A percentile compares a stretch with the other conserved stretches of the same genome.
These are phyloP conservation scores for Chloroidium sp. DNA, from an alignment of 163 green algal species.

Conservation along the genomic window DNA sequence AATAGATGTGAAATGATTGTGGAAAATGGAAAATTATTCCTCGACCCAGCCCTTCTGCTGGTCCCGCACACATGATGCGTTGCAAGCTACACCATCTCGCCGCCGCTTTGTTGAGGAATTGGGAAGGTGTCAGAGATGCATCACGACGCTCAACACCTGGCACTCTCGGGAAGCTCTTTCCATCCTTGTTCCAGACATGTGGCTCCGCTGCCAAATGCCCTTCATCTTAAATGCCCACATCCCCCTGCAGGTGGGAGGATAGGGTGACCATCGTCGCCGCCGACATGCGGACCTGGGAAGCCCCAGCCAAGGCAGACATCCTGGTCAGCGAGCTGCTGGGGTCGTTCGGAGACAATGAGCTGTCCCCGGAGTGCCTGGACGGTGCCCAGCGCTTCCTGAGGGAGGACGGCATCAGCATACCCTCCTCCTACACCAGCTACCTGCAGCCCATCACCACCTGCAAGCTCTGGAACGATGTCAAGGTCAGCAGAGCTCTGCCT, in stretches of 20 bases:
- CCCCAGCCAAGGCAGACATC: conserved; percentile 79
- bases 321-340: conserved; percentile 96
- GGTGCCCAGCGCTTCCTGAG: conserved; percentile 89
- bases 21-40: too few relatives aligned
- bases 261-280: conserved; percentile 56
- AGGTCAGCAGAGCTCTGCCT: conserved; percentile 9
- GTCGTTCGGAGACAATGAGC: conserved; percentile 98
- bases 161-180: too few relatives aligned
- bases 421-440: conserved; percentile 66
- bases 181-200: not conserved
- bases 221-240: too few relatives aligned
- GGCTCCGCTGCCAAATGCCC: not conserved
- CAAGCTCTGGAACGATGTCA: conserved; percentile 65
- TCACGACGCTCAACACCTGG: too few relatives aligned
- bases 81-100: too few relatives aligned
- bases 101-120: too few relatives aligned
- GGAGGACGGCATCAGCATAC: conserved; percentile 62
- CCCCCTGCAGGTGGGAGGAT: conserved; percentile 43
- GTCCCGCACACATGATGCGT: too few relatives aligned
- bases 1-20: too few relatives aligned
- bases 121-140: too few relatives aligned
- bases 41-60: too few relatives aligned
- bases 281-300: conserved; percentile 83
- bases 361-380: conserved; percentile 96
- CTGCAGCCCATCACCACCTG: conserved; percentile 76